Percentiles rank a stretch among this genome's conserved stretches.
These are phyloP conservation scores for Lactarius deliciosus DNA, from an alignment of 768 basidiomycete genomes.

Conservation along the genomic window DNA sequence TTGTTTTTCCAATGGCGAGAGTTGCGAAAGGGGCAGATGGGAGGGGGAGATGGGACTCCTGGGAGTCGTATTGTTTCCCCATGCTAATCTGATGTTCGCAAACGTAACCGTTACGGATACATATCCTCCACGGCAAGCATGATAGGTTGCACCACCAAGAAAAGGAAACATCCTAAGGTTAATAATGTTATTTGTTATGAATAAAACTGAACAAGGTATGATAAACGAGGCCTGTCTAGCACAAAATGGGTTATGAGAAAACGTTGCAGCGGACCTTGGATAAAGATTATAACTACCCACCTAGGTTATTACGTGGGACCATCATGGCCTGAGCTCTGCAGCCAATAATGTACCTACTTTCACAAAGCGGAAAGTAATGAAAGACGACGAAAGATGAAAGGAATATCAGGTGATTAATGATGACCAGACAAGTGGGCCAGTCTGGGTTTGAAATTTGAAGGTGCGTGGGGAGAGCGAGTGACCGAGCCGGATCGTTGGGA, in stretches of 20 bases:
- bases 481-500: background rate
- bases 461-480: background rate
- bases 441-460: background rate
- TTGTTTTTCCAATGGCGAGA: background rate
- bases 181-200: too few relatives aligned
- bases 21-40: background rate
- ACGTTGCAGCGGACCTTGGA: too few relatives aligned
- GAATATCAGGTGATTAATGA: background rate
- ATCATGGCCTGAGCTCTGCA: background rate
- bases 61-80: background rate
- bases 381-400: background rate
- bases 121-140: too few relatives aligned
- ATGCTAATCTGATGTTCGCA: background rate
- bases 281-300: too few relatives aligned
- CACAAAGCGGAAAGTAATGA: background rate
- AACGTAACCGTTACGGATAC: background rate
- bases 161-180: too few relatives aligned
- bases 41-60: background rate
- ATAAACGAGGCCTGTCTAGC: too few relatives aligned
- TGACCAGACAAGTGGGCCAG: background rate
- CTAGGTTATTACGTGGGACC: background rate
- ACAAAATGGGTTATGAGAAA: too few relatives aligned
- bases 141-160: too few relatives aligned
- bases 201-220: too few relatives aligned
- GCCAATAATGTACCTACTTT: background rate